Base-by-base conservation (phyloP, 768 basidiomycete genomes). In the Podaxis sp. region DNA sequence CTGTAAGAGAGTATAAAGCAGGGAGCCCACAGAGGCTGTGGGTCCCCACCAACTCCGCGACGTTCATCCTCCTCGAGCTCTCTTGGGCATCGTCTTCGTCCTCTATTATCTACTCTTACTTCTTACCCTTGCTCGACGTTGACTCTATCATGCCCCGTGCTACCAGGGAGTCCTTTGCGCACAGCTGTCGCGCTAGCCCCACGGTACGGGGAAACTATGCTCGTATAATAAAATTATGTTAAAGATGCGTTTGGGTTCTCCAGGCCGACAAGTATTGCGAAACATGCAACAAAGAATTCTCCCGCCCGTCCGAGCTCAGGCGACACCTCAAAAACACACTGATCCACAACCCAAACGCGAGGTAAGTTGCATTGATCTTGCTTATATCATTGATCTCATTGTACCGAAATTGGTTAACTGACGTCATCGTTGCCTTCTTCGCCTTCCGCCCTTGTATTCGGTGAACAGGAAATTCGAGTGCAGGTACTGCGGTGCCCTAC, bases 201-300 rank as follows among this genome's bases (percentile, higher is more conserved):
- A 40, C 13, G 56, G 56, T 57, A 44, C 15, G 56, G 40, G 56
- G 40, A 57, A 44, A 15, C 39, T 44, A 26, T 40, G 24, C 56
- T 15, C 39, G 22, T 26, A 26, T 26, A 42, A 22, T 24, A 40
- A 44, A 33, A 28, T 22, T 17, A 24, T 46, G 22, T 15, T 24
- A 30, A 57, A 24, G 56, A 57, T 7, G 24, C 9, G 8, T 51
- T 42, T 57, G 36, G 4, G 28, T 5, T 22, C 13, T 30, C 13
- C 13, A 57, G 39, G 56, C 22, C 8, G n/a, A 42, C 40, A 26
- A 40, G 39, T 57, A 57, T 38, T 59, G 58, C 26, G 58, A 59
- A 1, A 4, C 26, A n/a, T 59, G 58, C 38, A n/a, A 59, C 58
- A 59, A 59, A 17, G 48, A 51, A 6, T 59, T 39, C 17, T 51